These are phyloP conservation scores for Alternaria alternata DNA, from an alignment of 2,329 filamentous ascomycete species.

Conservation along the genomic window DNA sequence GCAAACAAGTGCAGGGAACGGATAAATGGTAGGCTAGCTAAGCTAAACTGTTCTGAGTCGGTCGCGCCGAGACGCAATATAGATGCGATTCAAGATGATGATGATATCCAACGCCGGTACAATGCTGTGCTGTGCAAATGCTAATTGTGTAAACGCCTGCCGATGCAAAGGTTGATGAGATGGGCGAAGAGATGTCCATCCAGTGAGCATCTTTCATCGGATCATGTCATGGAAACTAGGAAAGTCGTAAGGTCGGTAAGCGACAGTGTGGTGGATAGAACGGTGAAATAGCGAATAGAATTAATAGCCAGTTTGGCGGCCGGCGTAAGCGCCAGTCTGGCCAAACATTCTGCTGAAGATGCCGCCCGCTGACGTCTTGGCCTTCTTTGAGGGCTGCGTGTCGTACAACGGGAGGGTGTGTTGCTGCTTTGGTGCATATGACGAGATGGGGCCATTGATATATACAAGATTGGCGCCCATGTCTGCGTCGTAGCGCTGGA, in stretches of 20 bases:
- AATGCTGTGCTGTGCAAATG: slow-evolving; percentile 19
- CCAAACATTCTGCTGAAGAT: slow-evolving; percentile 52
- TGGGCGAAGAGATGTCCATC: slow-evolving; percentile 20
- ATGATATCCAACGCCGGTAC: slow-evolving; percentile 17
- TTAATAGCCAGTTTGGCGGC: slow-evolving; percentile 43
- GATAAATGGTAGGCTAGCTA: slow-evolving; percentile 5
- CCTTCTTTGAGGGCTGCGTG: slow-evolving; percentile 52
- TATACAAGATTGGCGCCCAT: slow-evolving; percentile 55
- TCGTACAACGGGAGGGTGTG: slow-evolving; percentile 50
- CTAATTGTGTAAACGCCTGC: slow-evolving; percentile 14
- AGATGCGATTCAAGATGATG: slow-evolving; percentile 8
- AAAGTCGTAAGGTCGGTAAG: slow-evolving; percentile 30
- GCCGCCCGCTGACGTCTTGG: slow-evolving; percentile 46
- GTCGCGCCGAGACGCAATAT: slow-evolving; percentile 7
- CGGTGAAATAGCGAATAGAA: slow-evolving; percentile 33
- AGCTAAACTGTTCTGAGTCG: slow-evolving; percentile 5
- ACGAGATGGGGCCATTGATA: slow-evolving; percentile 47
- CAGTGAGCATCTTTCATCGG: slow-evolving; percentile 18
- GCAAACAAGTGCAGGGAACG: slow-evolving; percentile 1
- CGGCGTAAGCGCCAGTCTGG: slow-evolving; percentile 35
- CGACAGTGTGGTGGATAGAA: slow-evolving; percentile 37
- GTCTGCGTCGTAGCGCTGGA: slow-evolving; percentile 54
- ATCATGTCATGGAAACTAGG: slow-evolving; percentile 22
- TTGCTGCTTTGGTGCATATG: slow-evolving; percentile 40
- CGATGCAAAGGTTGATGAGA: slow-evolving; percentile 14